These are phyloP conservation scores for Starmerella geochares DNA, from an alignment of 805 yeast species.

Conservation along the genomic window DNA sequence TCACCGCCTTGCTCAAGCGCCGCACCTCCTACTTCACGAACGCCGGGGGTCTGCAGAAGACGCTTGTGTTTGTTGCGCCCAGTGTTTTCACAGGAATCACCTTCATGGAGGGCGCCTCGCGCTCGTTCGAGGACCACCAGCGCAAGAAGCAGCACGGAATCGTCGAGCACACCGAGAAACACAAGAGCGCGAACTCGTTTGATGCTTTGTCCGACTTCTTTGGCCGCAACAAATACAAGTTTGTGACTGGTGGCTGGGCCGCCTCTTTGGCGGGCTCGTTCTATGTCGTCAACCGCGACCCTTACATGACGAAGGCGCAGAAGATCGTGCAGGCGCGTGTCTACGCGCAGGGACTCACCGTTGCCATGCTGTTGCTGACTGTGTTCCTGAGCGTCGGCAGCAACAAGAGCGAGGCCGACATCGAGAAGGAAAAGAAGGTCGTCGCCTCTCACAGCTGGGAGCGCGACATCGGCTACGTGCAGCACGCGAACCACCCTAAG, in stretches of 20 bases:
- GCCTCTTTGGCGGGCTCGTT: constrained; percentile 73
- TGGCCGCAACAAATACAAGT: constrained; percentile 28
- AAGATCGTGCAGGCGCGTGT: constrained; percentile 84
- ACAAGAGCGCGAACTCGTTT: constrained; percentile 1
- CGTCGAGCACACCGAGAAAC: neutral
- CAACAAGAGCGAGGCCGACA: constrained; percentile 1
- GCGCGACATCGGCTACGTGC: constrained; percentile 23
- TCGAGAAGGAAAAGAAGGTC: constrained; percentile 8
- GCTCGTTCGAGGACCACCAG: constrained; percentile 49
- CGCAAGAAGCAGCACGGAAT: constrained; percentile 36
- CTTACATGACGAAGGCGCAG: constrained; percentile 62
- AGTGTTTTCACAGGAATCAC: constrained; percentile 53
- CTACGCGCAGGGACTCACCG: constrained; percentile 81
- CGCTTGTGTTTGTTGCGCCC: constrained; percentile 61
- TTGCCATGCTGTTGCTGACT: constrained; percentile 50
- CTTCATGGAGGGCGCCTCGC: constrained; percentile 62
- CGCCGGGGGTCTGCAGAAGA: constrained; percentile 33
- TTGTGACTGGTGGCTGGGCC: constrained; percentile 70
- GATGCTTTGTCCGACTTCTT: constrained; percentile 6
- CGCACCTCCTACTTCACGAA: constrained; percentile 20
- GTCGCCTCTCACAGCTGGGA: constrained; percentile 22
- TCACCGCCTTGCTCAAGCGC: constrained; percentile 42
- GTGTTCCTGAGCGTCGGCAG: constrained; percentile 23
- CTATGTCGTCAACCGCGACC: constrained; percentile 62
- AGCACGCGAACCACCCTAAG: constrained; percentile 17